phyloP scores from a whole-genome alignment of 768 basidiomycete genomes.

The Collybiopsis luxurians region DNA sequence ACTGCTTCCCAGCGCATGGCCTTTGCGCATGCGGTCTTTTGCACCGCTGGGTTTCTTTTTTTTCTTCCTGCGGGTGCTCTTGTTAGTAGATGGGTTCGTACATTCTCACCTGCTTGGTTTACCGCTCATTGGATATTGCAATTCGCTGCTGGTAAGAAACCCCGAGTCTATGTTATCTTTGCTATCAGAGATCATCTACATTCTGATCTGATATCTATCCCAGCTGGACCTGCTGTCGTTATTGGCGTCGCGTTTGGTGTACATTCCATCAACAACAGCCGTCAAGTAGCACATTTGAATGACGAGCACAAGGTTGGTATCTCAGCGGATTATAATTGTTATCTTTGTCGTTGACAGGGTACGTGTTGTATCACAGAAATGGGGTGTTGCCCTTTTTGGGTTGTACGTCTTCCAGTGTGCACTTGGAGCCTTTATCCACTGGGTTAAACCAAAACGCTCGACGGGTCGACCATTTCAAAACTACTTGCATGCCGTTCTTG shows the following conservation, averaged over 20 bases:
- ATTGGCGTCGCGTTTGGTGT: slow-evolving; percentile 45
- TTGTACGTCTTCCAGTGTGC: slow-evolving; percentile 48
- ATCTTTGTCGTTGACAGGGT: neutral
- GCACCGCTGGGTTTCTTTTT: slow-evolving; percentile 47
- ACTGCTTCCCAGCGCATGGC: slow-evolving; percentile 47
- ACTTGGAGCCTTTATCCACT: slow-evolving; percentile 54
- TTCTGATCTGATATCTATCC: slow-evolving; percentile 9
- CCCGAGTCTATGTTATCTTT: neutral
- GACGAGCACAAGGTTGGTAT: slow-evolving; percentile 46
- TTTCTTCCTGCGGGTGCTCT: slow-evolving; percentile 53
- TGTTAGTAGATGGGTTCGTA: slow-evolving; percentile 52
- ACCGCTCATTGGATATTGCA: slow-evolving; percentile 49
- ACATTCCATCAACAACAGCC: slow-evolving; percentile 29
- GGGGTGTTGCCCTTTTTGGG: slow-evolving; percentile 48
- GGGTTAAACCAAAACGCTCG: slow-evolving; percentile 38
- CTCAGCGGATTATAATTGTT: slow-evolving; percentile 1
- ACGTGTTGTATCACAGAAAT: too few species aligned
- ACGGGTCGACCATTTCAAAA: slow-evolving; percentile 48
- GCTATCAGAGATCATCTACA: too few species aligned
- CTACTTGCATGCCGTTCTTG: slow-evolving; percentile 55
- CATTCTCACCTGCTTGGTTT: slow-evolving; percentile 50
- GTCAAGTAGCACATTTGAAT: slow-evolving; percentile 31
- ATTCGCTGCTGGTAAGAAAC: slow-evolving; percentile 39
- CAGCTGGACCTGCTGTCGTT: slow-evolving; percentile 43
- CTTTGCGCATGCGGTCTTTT: slow-evolving; percentile 54